Conservation (phyloP, 2,329 filamentous ascomycete genomes). For the Aurifilum marmelostoma region DNA sequence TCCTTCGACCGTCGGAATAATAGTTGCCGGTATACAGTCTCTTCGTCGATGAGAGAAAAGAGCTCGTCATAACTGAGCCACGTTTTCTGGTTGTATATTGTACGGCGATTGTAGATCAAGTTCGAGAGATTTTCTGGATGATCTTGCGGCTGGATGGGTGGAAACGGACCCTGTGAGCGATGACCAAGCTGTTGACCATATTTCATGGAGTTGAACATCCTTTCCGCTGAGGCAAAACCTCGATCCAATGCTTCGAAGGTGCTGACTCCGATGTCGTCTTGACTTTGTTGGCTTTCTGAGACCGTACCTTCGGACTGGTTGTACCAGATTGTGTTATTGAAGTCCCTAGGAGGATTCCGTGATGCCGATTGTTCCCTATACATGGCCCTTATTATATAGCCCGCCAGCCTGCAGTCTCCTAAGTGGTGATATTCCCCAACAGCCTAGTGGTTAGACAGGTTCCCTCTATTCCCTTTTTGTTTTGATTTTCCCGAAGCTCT, state of each 20-base stretch:
- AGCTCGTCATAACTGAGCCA: not conserved
- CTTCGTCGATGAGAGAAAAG: not conserved
- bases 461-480: no score
- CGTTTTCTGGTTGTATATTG: not conserved
- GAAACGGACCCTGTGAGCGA: not conserved
- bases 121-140: not conserved
- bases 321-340: no score
- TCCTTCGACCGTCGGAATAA: not conserved
- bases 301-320: no score
- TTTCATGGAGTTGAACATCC: not conserved
- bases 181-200: not conserved
- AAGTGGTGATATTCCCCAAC: not conserved
- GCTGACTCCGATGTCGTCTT: not conserved
- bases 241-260: not conserved
- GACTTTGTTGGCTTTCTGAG: not conserved
- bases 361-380: no score
- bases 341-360: no score
- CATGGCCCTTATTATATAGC: no score
- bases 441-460: no score
- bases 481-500: no score
- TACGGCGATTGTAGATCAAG: not conserved
- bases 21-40: not conserved
- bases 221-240: not conserved
- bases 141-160: not conserved
- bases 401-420: not conserved